These are phyloP conservation scores for baker's yeast (Saccharomyces cerevisiae) DNA, from an alignment of 805 yeast species.

Conservation along the genomic window DNA sequence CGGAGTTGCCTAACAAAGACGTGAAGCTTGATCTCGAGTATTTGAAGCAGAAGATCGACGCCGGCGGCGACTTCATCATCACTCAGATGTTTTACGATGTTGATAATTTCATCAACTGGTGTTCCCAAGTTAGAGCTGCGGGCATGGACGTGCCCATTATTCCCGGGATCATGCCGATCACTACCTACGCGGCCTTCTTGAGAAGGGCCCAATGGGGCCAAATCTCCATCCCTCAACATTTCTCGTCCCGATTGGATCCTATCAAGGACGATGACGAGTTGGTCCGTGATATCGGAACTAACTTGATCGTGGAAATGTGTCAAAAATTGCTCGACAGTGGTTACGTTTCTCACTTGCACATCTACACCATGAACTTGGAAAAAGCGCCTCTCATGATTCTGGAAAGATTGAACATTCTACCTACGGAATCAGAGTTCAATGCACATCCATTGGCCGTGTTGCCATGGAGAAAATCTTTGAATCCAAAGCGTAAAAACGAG, in stretches of 20 bases:
- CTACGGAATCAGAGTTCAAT: conserved; percentile 30
- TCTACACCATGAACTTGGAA: conserved; percentile 96
- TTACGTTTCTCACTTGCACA: conserved; percentile 76
- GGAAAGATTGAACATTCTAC: conserved; percentile 57
- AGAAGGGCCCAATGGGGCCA: conserved; percentile 95
- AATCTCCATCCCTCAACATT: conserved; percentile 67
- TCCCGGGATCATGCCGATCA: conserved; percentile 98
- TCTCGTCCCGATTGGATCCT: conserved; percentile 63
- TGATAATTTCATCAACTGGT: conserved; percentile 80
- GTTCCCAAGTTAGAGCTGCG: conserved; percentile 51
- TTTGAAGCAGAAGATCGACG: conserved; percentile 82
- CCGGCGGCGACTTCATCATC: conserved; percentile 87
- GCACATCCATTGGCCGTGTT: conserved; percentile 24
- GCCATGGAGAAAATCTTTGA: conserved; percentile 91
- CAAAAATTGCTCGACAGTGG: conserved; percentile 60
- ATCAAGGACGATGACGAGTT: conserved; percentile 83
- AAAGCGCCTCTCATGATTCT: conserved; percentile 82
- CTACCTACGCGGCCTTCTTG: conserved; percentile 86
- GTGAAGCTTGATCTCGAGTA: conserved; percentile 43
- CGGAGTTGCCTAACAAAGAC: conserved; percentile 60
- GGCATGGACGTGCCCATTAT: conserved; percentile 83
- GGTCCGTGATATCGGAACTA: conserved; percentile 80
- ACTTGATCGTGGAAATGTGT: conserved; percentile 80
- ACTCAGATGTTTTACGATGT: conserved; percentile 97
- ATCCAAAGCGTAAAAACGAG: conserved; percentile 71